These are phyloP conservation scores for Grosmannia huntii DNA, from an alignment of 2,329 filamentous ascomycete genomes.

Conservation along the genomic window DNA sequence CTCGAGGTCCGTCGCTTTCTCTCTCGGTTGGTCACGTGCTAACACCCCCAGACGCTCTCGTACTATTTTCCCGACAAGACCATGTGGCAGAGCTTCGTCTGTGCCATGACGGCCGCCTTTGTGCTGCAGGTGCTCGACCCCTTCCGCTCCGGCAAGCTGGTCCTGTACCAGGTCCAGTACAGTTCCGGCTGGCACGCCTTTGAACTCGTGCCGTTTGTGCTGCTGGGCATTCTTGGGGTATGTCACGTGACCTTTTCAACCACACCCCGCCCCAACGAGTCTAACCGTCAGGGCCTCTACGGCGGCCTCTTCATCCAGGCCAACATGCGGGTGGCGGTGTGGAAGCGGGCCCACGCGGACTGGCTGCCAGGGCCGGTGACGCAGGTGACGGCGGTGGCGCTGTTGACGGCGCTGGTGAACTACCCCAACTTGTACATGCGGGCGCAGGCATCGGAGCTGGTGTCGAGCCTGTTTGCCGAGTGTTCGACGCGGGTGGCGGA, in stretches of 20 bases:
- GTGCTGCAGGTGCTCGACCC: conserved; percentile 87
- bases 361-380: conserved; percentile 60
- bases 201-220: conserved; percentile 75
- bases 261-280: too few species aligned
- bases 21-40: background rate
- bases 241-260: conserved; percentile 17
- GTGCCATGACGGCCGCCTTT: conserved; percentile 96
- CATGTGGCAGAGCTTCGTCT: conserved; percentile 99
- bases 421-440: conserved; percentile 96
- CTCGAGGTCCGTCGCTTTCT: conserved; percentile 45
- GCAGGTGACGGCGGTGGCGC: conserved; percentile 69
- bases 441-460: conserved; percentile 79
- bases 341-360: conserved; percentile 51
- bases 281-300: conserved; percentile 61
- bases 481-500: conserved; percentile 75
- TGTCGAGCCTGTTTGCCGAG: conserved; percentile 84
- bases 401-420: conserved; percentile 79
- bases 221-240: conserved; percentile 73
- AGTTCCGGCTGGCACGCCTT: conserved; percentile 88
- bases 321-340: conserved; percentile 76
- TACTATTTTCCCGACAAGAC: conserved; percentile 99
- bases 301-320: conserved; percentile 89
- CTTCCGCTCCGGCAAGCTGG: conserved; percentile 88
- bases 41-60: conserved; percentile 55
- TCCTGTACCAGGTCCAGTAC: conserved; percentile 92